These are phyloP conservation scores for Phaeophleospora eucalypticola DNA, from an alignment of 2,329 filamentous ascomycete genomes.

Conservation along the genomic window DNA sequence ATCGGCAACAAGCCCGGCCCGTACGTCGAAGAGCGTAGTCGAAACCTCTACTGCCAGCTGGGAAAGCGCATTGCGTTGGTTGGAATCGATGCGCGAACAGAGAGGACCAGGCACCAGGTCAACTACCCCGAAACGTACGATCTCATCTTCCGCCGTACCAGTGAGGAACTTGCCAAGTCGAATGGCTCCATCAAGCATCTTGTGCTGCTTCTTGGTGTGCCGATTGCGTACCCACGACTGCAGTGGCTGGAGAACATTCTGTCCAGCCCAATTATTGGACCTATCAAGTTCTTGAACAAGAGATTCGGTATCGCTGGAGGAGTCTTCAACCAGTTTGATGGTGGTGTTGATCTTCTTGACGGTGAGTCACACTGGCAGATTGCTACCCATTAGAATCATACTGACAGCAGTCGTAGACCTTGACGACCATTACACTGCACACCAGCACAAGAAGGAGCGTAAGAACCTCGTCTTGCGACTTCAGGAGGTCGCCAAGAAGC, in stretches of 20 bases:
- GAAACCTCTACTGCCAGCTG: constrained; percentile 60
- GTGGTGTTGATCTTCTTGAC: constrained; percentile 62
- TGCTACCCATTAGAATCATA: too few relatives aligned
- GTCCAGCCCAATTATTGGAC: constrained; percentile 67
- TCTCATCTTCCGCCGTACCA: constrained; percentile 55
- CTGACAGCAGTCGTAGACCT: too few relatives aligned
- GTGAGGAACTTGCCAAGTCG: constrained; percentile 47
- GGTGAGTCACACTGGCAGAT: too few relatives aligned
- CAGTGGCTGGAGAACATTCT: constrained; percentile 97
- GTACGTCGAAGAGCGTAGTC: constrained; percentile 59
- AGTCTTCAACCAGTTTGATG: constrained; percentile 92
- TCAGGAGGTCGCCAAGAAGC: constrained; percentile 54
- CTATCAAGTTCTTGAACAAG: constrained; percentile 84
- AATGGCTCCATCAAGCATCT: constrained; percentile 59
- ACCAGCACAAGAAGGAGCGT: constrained; percentile 86
- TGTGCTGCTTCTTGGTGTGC: constrained; percentile 62
- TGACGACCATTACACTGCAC: constrained; percentile 77
- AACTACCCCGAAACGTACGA: constrained; percentile 71
- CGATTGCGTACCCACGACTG: constrained; percentile 68
- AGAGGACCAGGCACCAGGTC: constrained; percentile 85
- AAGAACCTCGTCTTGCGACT: constrained; percentile 64
- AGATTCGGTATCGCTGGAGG: constrained; percentile 81
- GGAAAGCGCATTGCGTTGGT: constrained; percentile 62
- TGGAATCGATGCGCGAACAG: constrained; percentile 58
- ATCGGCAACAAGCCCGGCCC: constrained; percentile 68